Percentiles rank a stretch among this genome's conserved stretches.
phyloP scores from a whole-genome alignment of 257 asterid genomes.

The Osmanthus fragrans region DNA sequence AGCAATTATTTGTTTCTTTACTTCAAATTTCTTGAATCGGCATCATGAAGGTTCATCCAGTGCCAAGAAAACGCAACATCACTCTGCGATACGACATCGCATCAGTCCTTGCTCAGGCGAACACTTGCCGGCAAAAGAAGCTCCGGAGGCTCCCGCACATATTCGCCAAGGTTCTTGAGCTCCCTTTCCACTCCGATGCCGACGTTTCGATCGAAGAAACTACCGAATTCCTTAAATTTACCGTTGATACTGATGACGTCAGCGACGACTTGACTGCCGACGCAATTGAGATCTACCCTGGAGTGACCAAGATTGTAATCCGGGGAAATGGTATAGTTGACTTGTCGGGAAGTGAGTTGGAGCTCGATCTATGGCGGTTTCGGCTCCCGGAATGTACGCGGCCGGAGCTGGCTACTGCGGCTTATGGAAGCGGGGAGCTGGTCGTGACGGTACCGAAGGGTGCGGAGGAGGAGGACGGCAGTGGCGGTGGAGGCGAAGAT shows the following conservation, averaged over 20 bases:
- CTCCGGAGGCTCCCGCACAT: conserved; percentile 74
- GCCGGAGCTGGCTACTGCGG: conserved; percentile 61
- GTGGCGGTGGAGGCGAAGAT: conserved; percentile 20
- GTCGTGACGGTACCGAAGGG: conserved; percentile 76
- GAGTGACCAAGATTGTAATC: conserved; percentile 66
- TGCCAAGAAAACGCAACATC: conserved; percentile 48
- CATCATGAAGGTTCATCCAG: conserved; percentile 72
- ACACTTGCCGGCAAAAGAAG: conserved; percentile 54
- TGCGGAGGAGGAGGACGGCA: conserved; percentile 21
- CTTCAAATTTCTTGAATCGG: background rate
- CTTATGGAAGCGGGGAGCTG: conserved; percentile 61
- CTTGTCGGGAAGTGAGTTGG: conserved; percentile 49
- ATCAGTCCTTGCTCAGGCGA: conserved; percentile 44
- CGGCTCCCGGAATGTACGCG: conserved; percentile 56
- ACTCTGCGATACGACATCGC: conserved; percentile 60
- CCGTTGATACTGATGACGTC: conserved; percentile 52
- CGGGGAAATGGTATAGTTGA: conserved; percentile 40
- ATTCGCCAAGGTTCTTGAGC: conserved; percentile 74
- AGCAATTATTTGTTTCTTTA: background rate
- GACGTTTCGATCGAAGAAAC: conserved; percentile 63
- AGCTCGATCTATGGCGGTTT: conserved; percentile 77
- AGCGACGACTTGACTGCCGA: conserved; percentile 54
- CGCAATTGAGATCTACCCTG: conserved; percentile 65
- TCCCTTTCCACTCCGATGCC: conserved; percentile 67
- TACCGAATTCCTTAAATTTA: conserved; percentile 44